Evolutionary conservation across 441 rosid genomes (phyloP).

Genomic region (Pelargonium fulgidum): DNA sequence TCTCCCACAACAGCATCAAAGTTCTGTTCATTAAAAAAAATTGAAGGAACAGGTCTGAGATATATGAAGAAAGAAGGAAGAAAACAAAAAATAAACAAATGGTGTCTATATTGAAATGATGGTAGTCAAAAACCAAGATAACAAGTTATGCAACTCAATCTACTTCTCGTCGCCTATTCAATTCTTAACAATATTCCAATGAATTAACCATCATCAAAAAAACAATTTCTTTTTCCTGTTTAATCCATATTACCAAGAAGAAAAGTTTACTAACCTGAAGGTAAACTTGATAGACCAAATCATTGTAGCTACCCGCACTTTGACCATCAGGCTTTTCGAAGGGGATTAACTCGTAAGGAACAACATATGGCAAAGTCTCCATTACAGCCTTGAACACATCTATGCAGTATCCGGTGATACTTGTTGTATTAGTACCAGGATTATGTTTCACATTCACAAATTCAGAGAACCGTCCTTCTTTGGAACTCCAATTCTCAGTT

Average conservation of each 20-base stretch:
- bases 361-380: conserved; percentile 33
- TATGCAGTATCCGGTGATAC: conserved; percentile 37
- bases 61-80: no score
- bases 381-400: conserved; percentile 43
- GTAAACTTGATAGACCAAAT: conserved; percentile 38
- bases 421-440: conserved; percentile 8
- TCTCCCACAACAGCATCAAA: conserved; percentile 58
- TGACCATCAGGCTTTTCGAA: conserved; percentile 26
- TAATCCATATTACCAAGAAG: background rate
- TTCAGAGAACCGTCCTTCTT: conserved; percentile 23
- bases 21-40: conserved; percentile 19
- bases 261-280: conserved; percentile 30
- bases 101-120: no score
- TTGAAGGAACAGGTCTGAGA: no score
- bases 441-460: conserved; percentile 38
- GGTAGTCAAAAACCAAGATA: no score
- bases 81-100: no score
- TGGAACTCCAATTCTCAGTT: conserved; percentile 43
- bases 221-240: no score
- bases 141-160: no score
- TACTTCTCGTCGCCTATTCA: no score
- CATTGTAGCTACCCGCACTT: conserved; percentile 26
- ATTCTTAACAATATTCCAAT: no score
- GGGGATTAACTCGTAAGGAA: conserved; percentile 32
- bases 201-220: no score